Conservation (phyloP, 2,329 filamentous ascomycete genomes). For the Diaporthe australafricana region DNA sequence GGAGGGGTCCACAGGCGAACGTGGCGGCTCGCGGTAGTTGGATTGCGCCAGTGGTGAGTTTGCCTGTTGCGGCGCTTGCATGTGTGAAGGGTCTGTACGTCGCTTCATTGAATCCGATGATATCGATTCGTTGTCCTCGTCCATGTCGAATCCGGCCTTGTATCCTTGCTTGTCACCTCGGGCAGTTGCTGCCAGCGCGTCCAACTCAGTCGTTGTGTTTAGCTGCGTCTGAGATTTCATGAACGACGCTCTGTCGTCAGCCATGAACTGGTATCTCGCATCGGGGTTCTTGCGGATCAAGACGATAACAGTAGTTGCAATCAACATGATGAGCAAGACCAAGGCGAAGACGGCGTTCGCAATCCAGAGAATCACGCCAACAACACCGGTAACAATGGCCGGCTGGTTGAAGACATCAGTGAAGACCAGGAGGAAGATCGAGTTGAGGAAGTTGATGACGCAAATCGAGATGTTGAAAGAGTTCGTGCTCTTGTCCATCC, state of each 20-base stretch:
- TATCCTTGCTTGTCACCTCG: slow-evolving; percentile 80
- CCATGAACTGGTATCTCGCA: slow-evolving; percentile 95
- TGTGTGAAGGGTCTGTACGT: slow-evolving; percentile 50
- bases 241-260: slow-evolving; percentile 94
- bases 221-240: slow-evolving; percentile 95
- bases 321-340: slow-evolving; percentile 84
- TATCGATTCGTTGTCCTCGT: slow-evolving; percentile 78
- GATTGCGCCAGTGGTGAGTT: slow-evolving; percentile 34
- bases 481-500: slow-evolving; percentile 99
- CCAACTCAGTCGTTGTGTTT: slow-evolving; percentile 82
- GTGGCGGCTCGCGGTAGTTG: slow-evolving; percentile 47
- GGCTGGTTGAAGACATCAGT: slow-evolving; percentile 88
- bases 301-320: slow-evolving; percentile 73
- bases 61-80: slow-evolving; percentile 34
- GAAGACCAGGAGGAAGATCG: slow-evolving; percentile 90
- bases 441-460: slow-evolving; percentile 89
- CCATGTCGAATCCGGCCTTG: slow-evolving; percentile 70
- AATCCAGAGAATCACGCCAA: slow-evolving; percentile 91
- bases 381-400: slow-evolving; percentile 83
- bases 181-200: slow-evolving; percentile 89
- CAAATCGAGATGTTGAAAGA: slow-evolving; percentile 95
- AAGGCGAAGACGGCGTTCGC: slow-evolving; percentile 87
- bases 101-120: slow-evolving; percentile 68
- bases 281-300: slow-evolving; percentile 95
- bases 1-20: slow-evolving; percentile 61